Conservation (phyloP, 345 rosid genomes). For the Gossypium longicalyx region DNA sequence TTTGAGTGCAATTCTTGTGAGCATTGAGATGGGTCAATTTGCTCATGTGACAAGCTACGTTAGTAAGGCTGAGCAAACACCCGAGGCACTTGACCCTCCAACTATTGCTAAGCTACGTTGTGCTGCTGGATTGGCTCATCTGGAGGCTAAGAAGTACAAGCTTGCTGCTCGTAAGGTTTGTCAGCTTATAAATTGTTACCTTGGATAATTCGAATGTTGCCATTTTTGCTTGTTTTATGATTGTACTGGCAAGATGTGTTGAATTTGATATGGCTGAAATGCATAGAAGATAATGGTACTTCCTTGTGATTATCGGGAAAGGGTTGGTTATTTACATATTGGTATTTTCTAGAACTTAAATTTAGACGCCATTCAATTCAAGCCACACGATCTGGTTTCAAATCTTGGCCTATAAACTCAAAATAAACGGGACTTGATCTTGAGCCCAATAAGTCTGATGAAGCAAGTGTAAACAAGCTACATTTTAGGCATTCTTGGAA, state of each 20-base stretch:
- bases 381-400: background rate
- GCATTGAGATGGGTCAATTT: slow-evolving; percentile 98
- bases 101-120: slow-evolving; percentile 68
- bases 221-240: background rate
- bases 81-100: slow-evolving; percentile 61
- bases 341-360: background rate
- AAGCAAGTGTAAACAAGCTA: background rate
- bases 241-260: background rate
- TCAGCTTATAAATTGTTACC: slow-evolving; percentile 4
- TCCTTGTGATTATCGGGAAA: background rate
- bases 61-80: slow-evolving; percentile 88
- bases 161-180: slow-evolving; percentile 97
- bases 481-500: background rate
- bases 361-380: background rate
- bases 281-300: background rate
- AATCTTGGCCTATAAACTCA: background rate
- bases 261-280: background rate
- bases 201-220: background rate
- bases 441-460: background rate
- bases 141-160: slow-evolving; percentile 85
- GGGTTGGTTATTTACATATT: background rate
- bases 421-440: background rate
- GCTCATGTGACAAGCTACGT: slow-evolving; percentile 89
- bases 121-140: slow-evolving; percentile 92
- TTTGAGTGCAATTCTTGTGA: slow-evolving; percentile 86